A percentile compares a stretch with the other conserved stretches of the same genome.
These are phyloP conservation scores for Amauroascus verrucosus DNA, from an alignment of 2,329 filamentous ascomycete species.

Conservation along the genomic window DNA sequence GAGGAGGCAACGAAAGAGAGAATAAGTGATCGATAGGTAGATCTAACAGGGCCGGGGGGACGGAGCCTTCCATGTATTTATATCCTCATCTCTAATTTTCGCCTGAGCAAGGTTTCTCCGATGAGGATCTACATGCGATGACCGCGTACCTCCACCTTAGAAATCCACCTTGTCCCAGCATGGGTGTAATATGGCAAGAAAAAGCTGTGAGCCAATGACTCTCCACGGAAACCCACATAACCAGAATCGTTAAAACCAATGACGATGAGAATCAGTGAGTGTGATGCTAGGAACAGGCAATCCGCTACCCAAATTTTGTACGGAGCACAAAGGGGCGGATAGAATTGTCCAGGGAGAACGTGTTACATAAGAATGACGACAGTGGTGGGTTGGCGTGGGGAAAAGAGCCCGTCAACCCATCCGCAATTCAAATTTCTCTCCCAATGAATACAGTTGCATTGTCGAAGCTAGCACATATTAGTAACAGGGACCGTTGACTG, in stretches of 20 bases:
- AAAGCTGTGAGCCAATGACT: background rate
- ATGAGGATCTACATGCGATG: background rate
- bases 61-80: background rate
- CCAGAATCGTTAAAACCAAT: background rate
- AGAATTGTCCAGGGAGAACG: background rate
- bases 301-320: background rate
- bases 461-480: background rate
- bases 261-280: background rate
- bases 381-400: background rate
- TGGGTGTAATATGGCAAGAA: background rate
- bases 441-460: background rate
- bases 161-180: background rate
- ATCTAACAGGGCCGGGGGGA: background rate
- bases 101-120: background rate
- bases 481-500: background rate
- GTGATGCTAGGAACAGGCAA: conserved; percentile 1
- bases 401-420: background rate
- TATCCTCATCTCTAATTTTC: background rate
- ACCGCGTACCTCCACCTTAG: background rate
- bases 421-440: background rate
- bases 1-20: background rate
- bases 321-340: background rate
- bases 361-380: conserved; percentile 6
- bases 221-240: background rate
- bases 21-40: background rate